Evolutionary conservation across 495 filamentous ascomycete genomes (phyloP).

Genomic region (Glarea lozoyensis): DNA sequence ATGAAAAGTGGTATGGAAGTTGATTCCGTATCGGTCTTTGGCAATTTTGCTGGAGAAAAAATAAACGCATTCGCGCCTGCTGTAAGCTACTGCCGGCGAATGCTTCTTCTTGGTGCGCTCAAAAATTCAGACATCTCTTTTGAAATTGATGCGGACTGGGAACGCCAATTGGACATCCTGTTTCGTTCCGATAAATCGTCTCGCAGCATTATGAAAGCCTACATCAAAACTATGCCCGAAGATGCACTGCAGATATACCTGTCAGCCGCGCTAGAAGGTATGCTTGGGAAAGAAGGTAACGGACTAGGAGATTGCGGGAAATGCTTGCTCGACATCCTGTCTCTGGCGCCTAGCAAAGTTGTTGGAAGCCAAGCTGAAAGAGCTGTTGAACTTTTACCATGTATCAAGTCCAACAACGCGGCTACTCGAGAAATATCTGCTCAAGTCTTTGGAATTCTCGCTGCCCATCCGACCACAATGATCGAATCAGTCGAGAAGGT

Average conservation of each 20-base stretch:
- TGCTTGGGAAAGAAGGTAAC: slow-evolving; percentile 37
- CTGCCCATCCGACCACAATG: slow-evolving; percentile 47
- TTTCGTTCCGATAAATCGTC: slow-evolving; percentile 55
- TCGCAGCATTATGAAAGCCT: slow-evolving; percentile 46
- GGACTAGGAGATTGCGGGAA: slow-evolving; percentile 45
- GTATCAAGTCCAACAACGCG: slow-evolving; percentile 60
- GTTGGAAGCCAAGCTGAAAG: slow-evolving; percentile 40
- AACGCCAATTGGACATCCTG: slow-evolving; percentile 61
- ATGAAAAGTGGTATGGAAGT: slow-evolving; percentile 24
- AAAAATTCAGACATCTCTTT: slow-evolving; percentile 36
- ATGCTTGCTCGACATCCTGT: slow-evolving; percentile 58
- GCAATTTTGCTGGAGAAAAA: slow-evolving; percentile 31
- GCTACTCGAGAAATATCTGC: slow-evolving; percentile 53
- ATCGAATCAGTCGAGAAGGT: slow-evolving; percentile 22
- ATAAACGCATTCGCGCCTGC: slow-evolving; percentile 53
- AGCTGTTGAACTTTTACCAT: slow-evolving; percentile 39
- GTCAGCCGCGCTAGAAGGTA: slow-evolving; percentile 47
- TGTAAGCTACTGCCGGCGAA: slow-evolving; percentile 60
- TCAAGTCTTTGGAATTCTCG: slow-evolving; percentile 69
- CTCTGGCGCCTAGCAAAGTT: slow-evolving; percentile 46
- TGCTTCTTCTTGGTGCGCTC: slow-evolving; percentile 67
- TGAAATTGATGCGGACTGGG: slow-evolving; percentile 75
- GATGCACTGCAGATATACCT: slow-evolving; percentile 21
- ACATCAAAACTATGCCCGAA: slow-evolving; percentile 20
- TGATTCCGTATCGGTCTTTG: slow-evolving; percentile 26